Evolutionary conservation across 2,329 filamentous ascomycete genomes (phyloP), one percentile per base, ranked within the genome.

Genomic region (Botrytis deweyae): DNA sequence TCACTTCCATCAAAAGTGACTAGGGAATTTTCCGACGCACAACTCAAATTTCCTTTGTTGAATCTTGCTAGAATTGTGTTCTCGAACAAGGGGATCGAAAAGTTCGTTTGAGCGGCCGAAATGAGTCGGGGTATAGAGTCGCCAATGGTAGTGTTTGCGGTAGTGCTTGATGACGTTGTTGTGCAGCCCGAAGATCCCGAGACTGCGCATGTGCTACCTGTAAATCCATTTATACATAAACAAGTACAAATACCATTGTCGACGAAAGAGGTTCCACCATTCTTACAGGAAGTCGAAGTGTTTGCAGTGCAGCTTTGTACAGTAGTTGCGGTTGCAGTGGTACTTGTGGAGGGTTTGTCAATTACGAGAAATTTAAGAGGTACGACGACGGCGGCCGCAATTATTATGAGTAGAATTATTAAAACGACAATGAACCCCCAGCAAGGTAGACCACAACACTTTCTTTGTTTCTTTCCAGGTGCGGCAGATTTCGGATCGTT

Each of bases 201-300:
- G 22, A 83, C 83, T 2, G 83, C 85, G 79, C 91, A 93, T 25
- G 84, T 86, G 2, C 83, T 83, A 36, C 91, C 91, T 0, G 92
- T 95, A 81, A 95, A 98, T 1, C 95, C 94, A 78, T 96, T 94
- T 36, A 91, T 90, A 82, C 95, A 99, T 62, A 98, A 89, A 81
- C 95, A 99, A 20, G 91, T 91, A 83, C 95, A 98, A 33, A 87
- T 84, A 5, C 89, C 88, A 73, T 89, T 85, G 25, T 87, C 88
- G 33, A 94, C 83, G 25, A 95, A 88, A 72, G 91, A 94, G 29
- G 91, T 90, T 42, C 95, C 95, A 16, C 93, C 94, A 76, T 98
- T 97, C 49, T 80, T 77, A 70, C 80, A 81, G 70, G 88, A 84
- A 80, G 95, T 98, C 0, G 85, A 86, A 22, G 92, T 83, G 44